Conservation (phyloP, 768 basidiomycete genomes). For the Pisolithus tinctorius region DNA sequence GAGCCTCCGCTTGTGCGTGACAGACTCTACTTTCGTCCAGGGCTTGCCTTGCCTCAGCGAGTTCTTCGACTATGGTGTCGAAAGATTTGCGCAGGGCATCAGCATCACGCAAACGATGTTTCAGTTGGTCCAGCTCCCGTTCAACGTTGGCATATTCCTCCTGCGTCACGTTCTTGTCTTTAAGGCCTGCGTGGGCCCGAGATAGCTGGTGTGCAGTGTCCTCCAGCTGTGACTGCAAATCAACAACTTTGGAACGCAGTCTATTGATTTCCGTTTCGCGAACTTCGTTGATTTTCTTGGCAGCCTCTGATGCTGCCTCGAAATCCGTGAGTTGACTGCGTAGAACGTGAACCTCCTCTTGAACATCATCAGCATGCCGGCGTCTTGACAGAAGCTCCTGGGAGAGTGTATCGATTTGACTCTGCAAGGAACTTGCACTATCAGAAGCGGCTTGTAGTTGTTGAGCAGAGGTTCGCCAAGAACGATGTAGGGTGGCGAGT, state of each 20-base stretch:
- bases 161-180: slow-evolving; percentile 2
- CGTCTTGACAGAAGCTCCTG: slow-evolving; percentile 11
- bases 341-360: slow-evolving; percentile 9
- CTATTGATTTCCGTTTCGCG: not conserved
- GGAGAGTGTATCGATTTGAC: slow-evolving; percentile 7
- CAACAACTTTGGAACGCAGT: slow-evolving; percentile 4
- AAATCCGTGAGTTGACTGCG: slow-evolving; percentile 7
- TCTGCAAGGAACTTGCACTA: slow-evolving; percentile 11
- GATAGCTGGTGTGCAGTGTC: slow-evolving; percentile 3
- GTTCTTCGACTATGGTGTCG: slow-evolving; percentile 25
- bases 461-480: slow-evolving; percentile 10
- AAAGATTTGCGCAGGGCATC: slow-evolving; percentile 35
- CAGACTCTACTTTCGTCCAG: slow-evolving; percentile 29
- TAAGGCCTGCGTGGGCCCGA: not conserved
- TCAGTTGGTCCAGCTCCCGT: slow-evolving; percentile 1
- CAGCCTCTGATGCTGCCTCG: not conserved
- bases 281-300: not conserved
- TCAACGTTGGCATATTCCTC: not conserved
- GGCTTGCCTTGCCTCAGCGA: slow-evolving; percentile 30
- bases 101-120: slow-evolving; percentile 15
- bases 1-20: slow-evolving; percentile 26
- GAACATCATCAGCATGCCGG: not conserved
- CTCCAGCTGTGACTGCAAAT: not conserved
- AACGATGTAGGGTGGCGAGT: slow-evolving; percentile 16
- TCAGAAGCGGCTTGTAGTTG: slow-evolving; percentile 8